A percentile compares a stretch with the other conserved stretches of the same genome.
These are phyloP conservation scores for Dendrocalamus sinicus DNA, from an alignment of 176 grass and related monocot genomes.

Conservation along the genomic window DNA sequence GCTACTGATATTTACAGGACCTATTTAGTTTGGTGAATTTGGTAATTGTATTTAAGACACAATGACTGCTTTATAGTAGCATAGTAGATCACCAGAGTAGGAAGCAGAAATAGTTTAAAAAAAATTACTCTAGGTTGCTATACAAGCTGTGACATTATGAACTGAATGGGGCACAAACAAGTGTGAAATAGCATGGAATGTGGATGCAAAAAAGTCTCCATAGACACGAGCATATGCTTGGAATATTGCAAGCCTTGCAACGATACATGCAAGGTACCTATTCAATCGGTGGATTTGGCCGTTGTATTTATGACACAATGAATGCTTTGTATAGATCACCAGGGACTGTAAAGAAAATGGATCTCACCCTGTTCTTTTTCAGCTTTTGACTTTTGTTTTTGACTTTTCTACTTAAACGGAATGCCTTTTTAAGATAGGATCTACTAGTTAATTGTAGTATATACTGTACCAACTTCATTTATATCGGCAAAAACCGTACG, in stretches of 20 bases:
- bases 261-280: neutral
- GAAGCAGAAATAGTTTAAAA: neutral
- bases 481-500: too few species aligned
- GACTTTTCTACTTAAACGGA: too few species aligned
- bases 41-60: constrained; percentile 41
- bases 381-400: too few species aligned
- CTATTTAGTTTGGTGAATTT: constrained; percentile 36
- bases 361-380: too few species aligned
- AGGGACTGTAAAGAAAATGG: neutral
- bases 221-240: neutral
- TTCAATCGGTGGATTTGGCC: neutral
- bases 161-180: neutral
- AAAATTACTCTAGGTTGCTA: neutral
- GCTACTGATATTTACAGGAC: constrained; percentile 27
- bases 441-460: too few species aligned
- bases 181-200: neutral
- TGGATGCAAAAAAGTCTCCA: neutral
- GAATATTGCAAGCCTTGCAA: neutral
- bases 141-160: neutral
- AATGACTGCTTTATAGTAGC: constrained; percentile 30
- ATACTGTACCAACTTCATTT: too few species aligned
- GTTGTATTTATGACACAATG: neutral
- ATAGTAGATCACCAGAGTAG: constrained; percentile 11
- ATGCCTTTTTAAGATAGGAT: too few species aligned
- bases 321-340: neutral